Conservation (phyloP, 2,329 filamentous ascomycete species). For the Xylaria sp. region DNA sequence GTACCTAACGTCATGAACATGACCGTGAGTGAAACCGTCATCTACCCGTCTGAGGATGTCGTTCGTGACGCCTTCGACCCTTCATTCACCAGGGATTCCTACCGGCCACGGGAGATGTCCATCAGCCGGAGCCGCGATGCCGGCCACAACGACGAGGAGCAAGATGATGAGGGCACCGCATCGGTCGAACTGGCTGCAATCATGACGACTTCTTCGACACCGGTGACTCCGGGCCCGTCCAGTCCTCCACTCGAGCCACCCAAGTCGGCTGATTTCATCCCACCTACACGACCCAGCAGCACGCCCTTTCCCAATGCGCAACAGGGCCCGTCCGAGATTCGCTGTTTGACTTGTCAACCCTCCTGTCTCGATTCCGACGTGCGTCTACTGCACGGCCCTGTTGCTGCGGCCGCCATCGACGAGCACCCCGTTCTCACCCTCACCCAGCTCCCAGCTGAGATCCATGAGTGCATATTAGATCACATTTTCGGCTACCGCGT, state of each 20-base stretch:
- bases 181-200: conserved; percentile 57
- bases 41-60: conserved; percentile 43
- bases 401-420: conserved; percentile 42
- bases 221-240: conserved; percentile 64
- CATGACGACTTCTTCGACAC: conserved; percentile 62
- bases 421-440: conserved; percentile 53
- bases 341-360: conserved; percentile 54
- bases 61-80: conserved; percentile 43
- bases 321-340: conserved; percentile 57
- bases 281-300: conserved; percentile 66
- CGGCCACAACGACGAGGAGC: conserved; percentile 42
- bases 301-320: conserved; percentile 69
- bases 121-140: conserved; percentile 37
- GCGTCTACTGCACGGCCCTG: conserved; percentile 44
- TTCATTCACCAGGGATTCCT: conserved; percentile 45
- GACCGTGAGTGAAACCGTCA: conserved; percentile 40
- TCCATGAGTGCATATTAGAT: conserved; percentile 77
- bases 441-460: conserved; percentile 71
- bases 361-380: conserved; percentile 47
- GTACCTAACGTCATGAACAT: conserved; percentile 42
- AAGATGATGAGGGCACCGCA: conserved; percentile 54
- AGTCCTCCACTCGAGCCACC: conserved; percentile 62
- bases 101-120: conserved; percentile 45
- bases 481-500: conserved; percentile 75
- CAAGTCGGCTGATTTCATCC: conserved; percentile 59